These are phyloP conservation scores for Cardamine resedifolia DNA, from an alignment of 345 rosid species.

Conservation along the genomic window DNA sequence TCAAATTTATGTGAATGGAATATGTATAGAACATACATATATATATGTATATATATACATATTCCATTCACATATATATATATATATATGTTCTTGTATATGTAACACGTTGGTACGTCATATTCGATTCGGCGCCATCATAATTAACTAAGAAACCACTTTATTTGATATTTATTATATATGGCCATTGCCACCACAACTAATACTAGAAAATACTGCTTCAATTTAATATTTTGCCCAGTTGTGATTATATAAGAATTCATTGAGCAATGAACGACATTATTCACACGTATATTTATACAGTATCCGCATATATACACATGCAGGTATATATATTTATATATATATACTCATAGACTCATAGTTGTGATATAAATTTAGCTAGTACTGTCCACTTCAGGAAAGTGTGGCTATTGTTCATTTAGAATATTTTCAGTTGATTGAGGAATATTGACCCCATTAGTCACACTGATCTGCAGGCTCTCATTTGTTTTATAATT, in stretches of 20 bases:
- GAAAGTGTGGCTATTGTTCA: constrained; percentile 34
- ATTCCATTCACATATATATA: background rate
- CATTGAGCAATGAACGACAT: constrained; percentile 21
- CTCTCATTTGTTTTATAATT: constrained; percentile 3
- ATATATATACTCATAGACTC: background rate
- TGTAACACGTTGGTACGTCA: constrained; percentile 25
- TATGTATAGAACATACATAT: background rate
- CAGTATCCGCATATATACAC: background rate
- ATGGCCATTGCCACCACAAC: constrained; percentile 27
- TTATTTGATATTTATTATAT: constrained; percentile 11
- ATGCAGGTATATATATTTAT: background rate
- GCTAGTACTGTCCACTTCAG: constrained; percentile 30
- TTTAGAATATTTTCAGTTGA: constrained; percentile 31
- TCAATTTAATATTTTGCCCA: background rate
- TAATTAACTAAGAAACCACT: constrained; percentile 24
- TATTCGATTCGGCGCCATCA: constrained; percentile 37
- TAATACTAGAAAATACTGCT: constrained; percentile 8
- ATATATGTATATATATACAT: background rate
- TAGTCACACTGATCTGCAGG: constrained; percentile 21
- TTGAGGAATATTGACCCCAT: constrained; percentile 35
- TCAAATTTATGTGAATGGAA: constrained; percentile 10
- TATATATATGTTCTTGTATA: background rate
- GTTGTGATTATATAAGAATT: constrained; percentile 17
- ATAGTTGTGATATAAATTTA: constrained; percentile 14
- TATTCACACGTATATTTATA: constrained; percentile 18